These are phyloP conservation scores for Pestalotiopsis sp. DNA, from an alignment of 2,329 filamentous ascomycete species.

Conservation along the genomic window DNA sequence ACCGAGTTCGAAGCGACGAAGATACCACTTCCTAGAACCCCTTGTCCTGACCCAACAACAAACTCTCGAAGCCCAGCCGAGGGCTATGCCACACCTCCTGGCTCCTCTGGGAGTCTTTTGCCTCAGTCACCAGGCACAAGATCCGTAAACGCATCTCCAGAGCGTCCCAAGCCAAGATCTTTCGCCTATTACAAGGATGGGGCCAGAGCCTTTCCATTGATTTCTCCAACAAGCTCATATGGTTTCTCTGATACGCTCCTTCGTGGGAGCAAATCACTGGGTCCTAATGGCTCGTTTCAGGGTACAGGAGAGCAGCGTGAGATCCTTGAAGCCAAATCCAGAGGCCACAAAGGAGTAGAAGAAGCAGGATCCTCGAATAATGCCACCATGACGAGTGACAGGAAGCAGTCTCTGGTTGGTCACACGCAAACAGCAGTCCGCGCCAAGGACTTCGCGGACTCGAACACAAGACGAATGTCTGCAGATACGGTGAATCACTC, in stretches of 20 bases:
- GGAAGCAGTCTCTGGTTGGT: neutral
- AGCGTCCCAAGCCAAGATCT: neutral
- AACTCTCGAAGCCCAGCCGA: neutral
- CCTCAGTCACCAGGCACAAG: neutral
- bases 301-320: neutral
- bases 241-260: neutral
- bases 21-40: neutral
- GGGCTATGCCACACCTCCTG: neutral
- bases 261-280: neutral
- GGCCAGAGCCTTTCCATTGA: slow-evolving; percentile 2
- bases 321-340: neutral
- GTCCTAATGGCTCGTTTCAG: neutral
- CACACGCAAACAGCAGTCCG: neutral
- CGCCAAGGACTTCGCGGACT: neutral
- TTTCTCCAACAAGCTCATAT: slow-evolving; percentile 1
- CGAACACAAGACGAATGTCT: neutral
- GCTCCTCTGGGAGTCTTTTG: neutral
- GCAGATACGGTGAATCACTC: neutral
- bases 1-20: neutral
- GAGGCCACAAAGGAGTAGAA: neutral
- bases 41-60: neutral
- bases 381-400: neutral
- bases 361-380: neutral
- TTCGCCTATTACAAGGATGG: neutral
- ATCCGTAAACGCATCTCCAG: neutral